These are phyloP conservation scores for Pulveroboletus sp. DNA, from an alignment of 768 basidiomycete genomes.

Conservation along the genomic window DNA sequence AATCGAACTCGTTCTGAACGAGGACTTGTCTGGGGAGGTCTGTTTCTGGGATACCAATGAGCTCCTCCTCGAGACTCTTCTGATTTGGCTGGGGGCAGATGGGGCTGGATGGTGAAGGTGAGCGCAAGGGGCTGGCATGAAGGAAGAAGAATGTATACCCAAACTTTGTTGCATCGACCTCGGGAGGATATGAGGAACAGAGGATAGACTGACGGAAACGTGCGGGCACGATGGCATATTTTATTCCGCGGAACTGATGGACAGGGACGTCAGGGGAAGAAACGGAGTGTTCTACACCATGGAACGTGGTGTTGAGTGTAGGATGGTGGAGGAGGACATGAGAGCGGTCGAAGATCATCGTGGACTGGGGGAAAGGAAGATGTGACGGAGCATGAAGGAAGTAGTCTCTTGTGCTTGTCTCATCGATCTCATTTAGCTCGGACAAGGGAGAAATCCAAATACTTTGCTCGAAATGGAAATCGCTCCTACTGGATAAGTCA, in stretches of 20 bases:
- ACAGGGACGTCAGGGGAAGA: constrained; percentile 54
- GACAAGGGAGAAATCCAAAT: constrained; percentile 19
- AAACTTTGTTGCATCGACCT: constrained; percentile 58
- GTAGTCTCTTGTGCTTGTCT: background rate
- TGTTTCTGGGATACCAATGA: constrained; percentile 54
- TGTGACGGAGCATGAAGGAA: background rate
- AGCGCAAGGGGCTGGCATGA: background rate
- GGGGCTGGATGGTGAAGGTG: constrained; percentile 41
- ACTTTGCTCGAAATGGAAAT: constrained; percentile 20
- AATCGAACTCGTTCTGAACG: constrained; percentile 71
- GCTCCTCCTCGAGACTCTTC: constrained; percentile 50
- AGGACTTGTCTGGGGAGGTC: constrained; percentile 51
- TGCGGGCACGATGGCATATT: constrained; percentile 68
- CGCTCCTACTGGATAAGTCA: constrained; percentile 14
- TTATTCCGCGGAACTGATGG: constrained; percentile 73
- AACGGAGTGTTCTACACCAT: constrained; percentile 55
- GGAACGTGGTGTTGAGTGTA: constrained; percentile 58
- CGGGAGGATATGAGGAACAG: constrained; percentile 49
- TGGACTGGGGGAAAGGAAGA: constrained; percentile 3
- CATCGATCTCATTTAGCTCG: constrained; percentile 22
- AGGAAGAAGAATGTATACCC: constrained; percentile 45
- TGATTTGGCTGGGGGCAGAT: constrained; percentile 65
- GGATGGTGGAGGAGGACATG: constrained; percentile 43
- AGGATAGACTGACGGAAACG: constrained; percentile 73
- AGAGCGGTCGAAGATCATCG: constrained; percentile 28